phyloP scores from a whole-genome alignment of 495 filamentous ascomycete species.

The Penicillium antarcticum region DNA sequence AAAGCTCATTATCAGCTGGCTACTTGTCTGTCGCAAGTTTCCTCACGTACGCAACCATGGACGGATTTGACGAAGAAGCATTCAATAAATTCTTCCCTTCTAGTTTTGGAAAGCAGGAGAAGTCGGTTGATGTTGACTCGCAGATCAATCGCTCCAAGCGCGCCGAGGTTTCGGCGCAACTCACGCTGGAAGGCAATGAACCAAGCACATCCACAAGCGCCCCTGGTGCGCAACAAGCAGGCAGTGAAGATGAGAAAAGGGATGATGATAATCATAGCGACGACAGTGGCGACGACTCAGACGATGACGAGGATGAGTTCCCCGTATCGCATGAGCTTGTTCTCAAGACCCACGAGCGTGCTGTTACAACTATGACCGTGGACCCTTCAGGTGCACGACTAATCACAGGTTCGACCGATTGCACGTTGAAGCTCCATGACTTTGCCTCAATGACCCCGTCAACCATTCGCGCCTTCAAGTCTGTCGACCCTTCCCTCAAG shows the following conservation, averaged over 20 bases:
- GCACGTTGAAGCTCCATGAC: conserved; percentile 88
- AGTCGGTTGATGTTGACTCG: conserved; percentile 66
- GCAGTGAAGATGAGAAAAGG: conserved; percentile 21
- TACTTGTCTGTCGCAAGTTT: conserved; percentile 10
- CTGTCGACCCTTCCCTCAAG: conserved; percentile 77
- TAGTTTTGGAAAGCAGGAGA: conserved; percentile 81
- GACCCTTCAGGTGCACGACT: conserved; percentile 84
- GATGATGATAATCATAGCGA: conserved; percentile 44
- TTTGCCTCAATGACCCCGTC: conserved; percentile 94
- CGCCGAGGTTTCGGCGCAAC: conserved; percentile 27
- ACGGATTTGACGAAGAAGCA: conserved; percentile 75
- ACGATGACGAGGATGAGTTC: conserved; percentile 80
- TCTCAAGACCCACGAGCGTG: conserved; percentile 86
- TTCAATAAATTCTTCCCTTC: conserved; percentile 79
- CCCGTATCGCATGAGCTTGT: conserved; percentile 91
- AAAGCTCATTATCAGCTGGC: conserved; percentile 21
- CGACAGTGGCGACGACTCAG: conserved; percentile 50
- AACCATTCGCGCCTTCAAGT: conserved; percentile 88
- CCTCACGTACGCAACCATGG: conserved; percentile 31
- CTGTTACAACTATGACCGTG: conserved; percentile 76
- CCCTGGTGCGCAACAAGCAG: conserved; percentile 17
- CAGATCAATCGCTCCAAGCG: conserved; percentile 80
- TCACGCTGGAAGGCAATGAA: conserved; percentile 23
- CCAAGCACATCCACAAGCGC: conserved; percentile 13
- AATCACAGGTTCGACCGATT: conserved; percentile 86